Conservation (phyloP, 75 land plant genomes). For the Sequoiadendron giganteum region DNA sequence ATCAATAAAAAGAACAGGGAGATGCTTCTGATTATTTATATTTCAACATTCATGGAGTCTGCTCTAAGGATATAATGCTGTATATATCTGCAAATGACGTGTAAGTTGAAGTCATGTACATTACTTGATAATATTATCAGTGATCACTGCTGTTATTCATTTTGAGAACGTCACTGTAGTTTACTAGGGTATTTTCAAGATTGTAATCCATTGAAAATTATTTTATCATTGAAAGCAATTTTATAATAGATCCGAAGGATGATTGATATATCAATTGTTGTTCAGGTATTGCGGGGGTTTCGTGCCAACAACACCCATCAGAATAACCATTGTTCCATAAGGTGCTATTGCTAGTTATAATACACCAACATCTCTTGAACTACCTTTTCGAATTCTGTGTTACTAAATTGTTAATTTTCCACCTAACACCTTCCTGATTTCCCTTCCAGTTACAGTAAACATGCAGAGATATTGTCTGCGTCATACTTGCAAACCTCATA, state of each 20-base stretch:
- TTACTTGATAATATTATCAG: too few relatives aligned
- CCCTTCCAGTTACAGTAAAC: neutral
- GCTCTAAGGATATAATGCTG: neutral
- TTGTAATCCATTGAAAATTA: neutral
- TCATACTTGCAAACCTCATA: neutral
- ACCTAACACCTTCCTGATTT: neutral
- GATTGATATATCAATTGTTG: neutral
- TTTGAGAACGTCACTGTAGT: neutral
- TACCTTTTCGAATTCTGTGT: neutral
- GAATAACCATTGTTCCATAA: neutral
- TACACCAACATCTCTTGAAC: neutral
- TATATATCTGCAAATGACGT: neutral
- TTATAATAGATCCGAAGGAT: neutral
- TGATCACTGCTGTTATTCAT: neutral
- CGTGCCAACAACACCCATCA: neutral
- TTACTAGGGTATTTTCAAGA: neutral
- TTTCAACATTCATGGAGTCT: neutral
- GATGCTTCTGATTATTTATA: neutral
- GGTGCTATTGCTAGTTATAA: neutral
- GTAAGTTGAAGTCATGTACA: neutral
- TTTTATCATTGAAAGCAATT: neutral
- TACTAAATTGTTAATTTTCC: neutral
- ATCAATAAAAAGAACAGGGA: neutral
- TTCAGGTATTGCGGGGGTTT: neutral
- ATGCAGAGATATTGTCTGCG: neutral